Evolutionary conservation across 1,284 basidiomycete species (phyloP), one percentile per base, ranked within the genome.

Genomic region (Thelephora terrestris): DNA sequence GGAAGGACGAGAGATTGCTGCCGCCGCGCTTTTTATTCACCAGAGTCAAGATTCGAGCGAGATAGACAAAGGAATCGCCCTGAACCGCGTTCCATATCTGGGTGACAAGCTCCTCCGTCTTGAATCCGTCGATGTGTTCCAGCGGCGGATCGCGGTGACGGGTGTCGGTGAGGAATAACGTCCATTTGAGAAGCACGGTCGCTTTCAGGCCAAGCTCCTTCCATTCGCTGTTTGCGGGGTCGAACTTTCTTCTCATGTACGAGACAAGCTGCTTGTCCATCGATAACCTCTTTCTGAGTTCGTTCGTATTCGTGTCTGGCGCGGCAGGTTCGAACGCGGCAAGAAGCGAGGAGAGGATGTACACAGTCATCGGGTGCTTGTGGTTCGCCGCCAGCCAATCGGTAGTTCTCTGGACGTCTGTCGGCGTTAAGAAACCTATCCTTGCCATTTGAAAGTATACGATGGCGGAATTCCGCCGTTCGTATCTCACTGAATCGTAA

Each of bases 11-110:
- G 5, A 69, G 60, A 10, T 70, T 65, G 4, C 67, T 65, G 7
- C 58, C 64, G 5, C 69, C 65, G 0, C 66, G 69, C 49, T 69
- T 70, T 52, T 67, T 68, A 49, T 76, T 70, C 17, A 85, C 62
- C 38, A 78, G 73, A 5, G 76, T 59, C n/a, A 82, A 71, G 12
- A 69, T 71, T 23, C 67, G 66, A 17, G 70, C 71, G 37, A 95
- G 76, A 60, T 85, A 94, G 0, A 76, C 74, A 64, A 98, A 91
- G 2, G 85, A 83, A 55, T 90, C 90, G 4, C 81, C 84, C 58
- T 88, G 79, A 4, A 95, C 79, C 3, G 85, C 86, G 55, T 80
- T 82, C 75, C 81, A 85, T 18, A 92, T 78, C 53, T 89, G 81
- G 3, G 78, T 78, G 62, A 94, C 91, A 37, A 93, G 74, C 47